Conservation (phyloP, 1,284 basidiomycete genomes). For the Marasmius tenuissimus region DNA sequence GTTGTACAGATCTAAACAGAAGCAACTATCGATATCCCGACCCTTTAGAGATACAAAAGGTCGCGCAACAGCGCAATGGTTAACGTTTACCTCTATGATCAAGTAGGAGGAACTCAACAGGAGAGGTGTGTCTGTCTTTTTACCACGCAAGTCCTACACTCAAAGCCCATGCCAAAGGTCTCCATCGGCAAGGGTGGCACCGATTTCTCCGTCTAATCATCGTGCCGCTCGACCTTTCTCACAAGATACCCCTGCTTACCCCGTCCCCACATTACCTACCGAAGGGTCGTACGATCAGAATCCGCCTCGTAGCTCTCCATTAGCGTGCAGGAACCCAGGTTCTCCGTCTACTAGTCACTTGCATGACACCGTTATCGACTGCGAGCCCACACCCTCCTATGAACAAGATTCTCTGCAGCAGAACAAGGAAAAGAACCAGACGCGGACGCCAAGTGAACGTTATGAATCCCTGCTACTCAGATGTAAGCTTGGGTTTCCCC, state of each 20-base stretch:
- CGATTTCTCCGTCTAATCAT: neutral
- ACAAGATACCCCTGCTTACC: no score
- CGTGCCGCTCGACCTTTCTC: neutral
- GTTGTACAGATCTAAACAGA: no score
- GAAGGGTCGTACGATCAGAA: no score
- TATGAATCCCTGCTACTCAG: neutral
- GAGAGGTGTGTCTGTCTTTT: neutral
- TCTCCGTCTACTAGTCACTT: no score
- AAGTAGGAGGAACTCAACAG: no score
- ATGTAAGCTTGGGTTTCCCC: neutral
- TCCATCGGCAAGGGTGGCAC: neutral
- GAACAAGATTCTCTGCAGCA: neutral
- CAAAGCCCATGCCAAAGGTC: neutral
- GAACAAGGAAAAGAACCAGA: neutral
- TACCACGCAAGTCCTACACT: neutral
- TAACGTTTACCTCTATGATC: neutral
- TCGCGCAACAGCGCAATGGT: neutral
- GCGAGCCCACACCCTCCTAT: no score
- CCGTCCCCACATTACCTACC: no score
- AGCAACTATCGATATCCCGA: neutral
- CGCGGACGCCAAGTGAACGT: neutral
- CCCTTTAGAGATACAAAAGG: neutral
- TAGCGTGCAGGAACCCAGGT: no score
- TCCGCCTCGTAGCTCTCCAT: no score
- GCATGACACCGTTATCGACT: no score